phyloP scores from a whole-genome alignment of 1,139 yeast species.

The Saccharomyces hybrid region DNA sequence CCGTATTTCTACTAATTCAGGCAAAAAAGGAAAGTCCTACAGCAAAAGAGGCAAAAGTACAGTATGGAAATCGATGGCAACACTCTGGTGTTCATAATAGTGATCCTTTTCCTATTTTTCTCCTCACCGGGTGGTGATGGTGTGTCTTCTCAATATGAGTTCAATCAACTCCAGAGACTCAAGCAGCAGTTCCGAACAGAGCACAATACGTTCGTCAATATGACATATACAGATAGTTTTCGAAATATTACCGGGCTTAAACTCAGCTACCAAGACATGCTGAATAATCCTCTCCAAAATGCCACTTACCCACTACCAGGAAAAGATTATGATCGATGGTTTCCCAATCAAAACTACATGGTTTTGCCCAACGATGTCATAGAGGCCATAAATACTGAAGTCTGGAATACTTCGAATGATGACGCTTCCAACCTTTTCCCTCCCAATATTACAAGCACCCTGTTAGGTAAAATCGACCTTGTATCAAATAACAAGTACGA shows the following conservation, averaged over 20 bases:
- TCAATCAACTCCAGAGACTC: slow-evolving; percentile 23
- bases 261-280: slow-evolving; percentile 51
- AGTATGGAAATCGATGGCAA: slow-evolving; percentile 29
- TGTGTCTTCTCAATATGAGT: slow-evolving; percentile 30
- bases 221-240: slow-evolving; percentile 47
- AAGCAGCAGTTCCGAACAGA: slow-evolving; percentile 21
- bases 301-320: slow-evolving; percentile 54
- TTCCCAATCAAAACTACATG: slow-evolving; percentile 46
- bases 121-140: slow-evolving; percentile 58
- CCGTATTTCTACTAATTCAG: background rate
- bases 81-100: slow-evolving; percentile 24
- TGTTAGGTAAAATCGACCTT: slow-evolving; percentile 21
- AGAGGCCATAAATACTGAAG: slow-evolving; percentile 19
- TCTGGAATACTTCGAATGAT: slow-evolving; percentile 17
- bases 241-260: slow-evolving; percentile 69
- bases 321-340: slow-evolving; percentile 41
- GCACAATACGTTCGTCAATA: slow-evolving; percentile 33
- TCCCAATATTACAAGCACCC: slow-evolving; percentile 25
- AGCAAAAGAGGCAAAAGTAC: background rate
- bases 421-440: slow-evolving; percentile 18
- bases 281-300: slow-evolving; percentile 36
- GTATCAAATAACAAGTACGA: slow-evolving; percentile 15
- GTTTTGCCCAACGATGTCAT: slow-evolving; percentile 56
- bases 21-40: background rate
- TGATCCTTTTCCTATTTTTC: slow-evolving; percentile 37